A percentile compares a stretch with the other conserved stretches of the same genome.
Conservation (phyloP, 345 rosid species). For the Aquilaria yunnanensis region DNA sequence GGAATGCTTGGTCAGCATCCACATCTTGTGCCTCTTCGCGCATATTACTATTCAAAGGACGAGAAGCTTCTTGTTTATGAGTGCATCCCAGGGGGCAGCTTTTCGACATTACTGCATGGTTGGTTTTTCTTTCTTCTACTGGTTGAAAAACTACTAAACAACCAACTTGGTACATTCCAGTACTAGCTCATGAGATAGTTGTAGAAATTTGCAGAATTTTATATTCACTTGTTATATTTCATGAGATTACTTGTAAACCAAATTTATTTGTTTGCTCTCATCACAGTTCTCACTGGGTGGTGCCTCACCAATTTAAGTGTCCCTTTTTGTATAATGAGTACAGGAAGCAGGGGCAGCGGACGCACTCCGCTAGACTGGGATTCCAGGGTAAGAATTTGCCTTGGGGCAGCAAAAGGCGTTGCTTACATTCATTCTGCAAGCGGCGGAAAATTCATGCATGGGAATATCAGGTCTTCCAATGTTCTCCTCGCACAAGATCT, state of each 20-base stretch:
- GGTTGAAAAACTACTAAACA: neutral
- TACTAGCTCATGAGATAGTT: no score
- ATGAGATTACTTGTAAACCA: neutral
- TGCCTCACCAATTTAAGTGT: neutral
- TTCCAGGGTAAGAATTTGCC: constrained; percentile 57
- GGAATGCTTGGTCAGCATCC: constrained; percentile 67
- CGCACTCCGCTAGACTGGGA: constrained; percentile 62
- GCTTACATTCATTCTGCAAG: constrained; percentile 63
- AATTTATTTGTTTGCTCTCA: neutral
- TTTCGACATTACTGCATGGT: constrained; percentile 70
- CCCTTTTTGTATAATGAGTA: neutral
- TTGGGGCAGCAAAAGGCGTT: constrained; percentile 71
- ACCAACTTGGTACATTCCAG: neutral
- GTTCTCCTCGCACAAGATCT: constrained; percentile 57
- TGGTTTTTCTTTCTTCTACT: constrained; percentile 17
- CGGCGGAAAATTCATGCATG: constrained; percentile 58
- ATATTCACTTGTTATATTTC: neutral
- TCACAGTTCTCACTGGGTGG: neutral
- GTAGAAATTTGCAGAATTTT: no score
- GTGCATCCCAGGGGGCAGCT: constrained; percentile 56
- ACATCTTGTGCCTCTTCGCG: constrained; percentile 82
- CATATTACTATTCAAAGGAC: constrained; percentile 90
- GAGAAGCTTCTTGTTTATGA: constrained; percentile 91
- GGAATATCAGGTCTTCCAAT: constrained; percentile 78
- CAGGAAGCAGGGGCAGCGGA: constrained; percentile 49